These are phyloP conservation scores for Schwanniomyces etchellsii DNA, from an alignment of 1,139 yeast genomes.

Conservation along the genomic window DNA sequence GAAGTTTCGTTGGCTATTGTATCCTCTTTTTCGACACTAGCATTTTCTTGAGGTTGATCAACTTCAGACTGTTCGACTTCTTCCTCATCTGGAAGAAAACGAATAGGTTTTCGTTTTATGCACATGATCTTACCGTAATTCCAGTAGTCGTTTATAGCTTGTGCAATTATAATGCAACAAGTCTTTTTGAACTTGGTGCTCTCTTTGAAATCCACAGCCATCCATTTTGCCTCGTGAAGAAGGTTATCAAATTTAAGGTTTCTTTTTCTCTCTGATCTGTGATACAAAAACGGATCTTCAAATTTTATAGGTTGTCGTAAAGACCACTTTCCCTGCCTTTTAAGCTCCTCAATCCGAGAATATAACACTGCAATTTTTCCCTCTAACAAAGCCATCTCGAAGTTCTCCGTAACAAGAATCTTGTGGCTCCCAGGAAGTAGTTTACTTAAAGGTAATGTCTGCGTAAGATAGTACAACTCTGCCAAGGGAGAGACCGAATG, in stretches of 20 bases:
- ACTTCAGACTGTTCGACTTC: background rate
- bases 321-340: conserved; percentile 87
- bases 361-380: conserved; percentile 91
- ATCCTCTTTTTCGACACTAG: background rate
- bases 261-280: conserved; percentile 11
- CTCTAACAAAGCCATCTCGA: conserved; percentile 82
- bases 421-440: conserved; percentile 83
- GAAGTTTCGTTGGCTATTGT: background rate
- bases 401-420: conserved; percentile 76
- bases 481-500: conserved; percentile 62
- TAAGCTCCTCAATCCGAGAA: conserved; percentile 87
- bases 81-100: background rate
- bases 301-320: conserved; percentile 75
- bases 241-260: conserved; percentile 68
- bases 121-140: conserved; percentile 65
- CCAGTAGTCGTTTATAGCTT: conserved; percentile 77
- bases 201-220: conserved; percentile 75
- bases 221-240: conserved; percentile 80
- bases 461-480: conserved; percentile 81
- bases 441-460: conserved; percentile 78
- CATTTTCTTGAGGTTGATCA: conserved; percentile 1
- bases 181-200: conserved; percentile 64
- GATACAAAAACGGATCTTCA: conserved; percentile 57
- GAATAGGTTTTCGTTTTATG: conserved; percentile 30
- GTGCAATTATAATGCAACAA: conserved; percentile 64